Base-by-base conservation (phyloP, 441 rosid species). In the Bocquillonia castaneifolia region DNA sequence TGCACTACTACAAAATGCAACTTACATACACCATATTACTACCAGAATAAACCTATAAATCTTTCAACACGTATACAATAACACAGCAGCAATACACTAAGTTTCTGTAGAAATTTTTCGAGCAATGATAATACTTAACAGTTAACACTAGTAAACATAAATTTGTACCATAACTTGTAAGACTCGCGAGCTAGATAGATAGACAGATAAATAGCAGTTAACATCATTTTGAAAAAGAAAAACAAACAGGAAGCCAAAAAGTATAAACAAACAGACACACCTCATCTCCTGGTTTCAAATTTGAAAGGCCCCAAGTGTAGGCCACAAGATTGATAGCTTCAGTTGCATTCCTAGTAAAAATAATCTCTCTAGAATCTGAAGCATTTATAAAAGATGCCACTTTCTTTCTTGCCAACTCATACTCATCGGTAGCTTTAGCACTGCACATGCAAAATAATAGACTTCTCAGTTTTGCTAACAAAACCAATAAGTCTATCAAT, bases 311-410 rank as follows among this genome's bases (percentile, higher is more conserved):
- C 99, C 96, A 89, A 1, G 96, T 77, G 58, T 90, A 75, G 32
- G 97, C 96, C 0, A 91, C 96, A 37, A 93, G 82, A 85, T 93
- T 91, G 73, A 93, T 87, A 54, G 99, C 99, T 79, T 93, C 99
- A 22, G 99, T 91, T 2, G 99, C 97, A 74, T 93, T 89, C 76
- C 84, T 89, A 0, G 99, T 93, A 74, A 93, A 89, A 56, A 93
- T 83, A 70, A 93, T 88, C 82, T 93, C 95, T 73, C 78, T 64
- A 59, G 85, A 71, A 28, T 89, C 93, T 0, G 81, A 64, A 2
- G 97, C 99, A 77, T 91, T 93, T 56, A 93, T 82, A 70, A 93
- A 91, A 52, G 80, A 67, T 9, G 97, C 92, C 32, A 94, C 96
- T 57, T 91, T 90, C 82, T 91, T 88, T 74, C 99, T 84, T 15